Base-by-base conservation (phyloP, 176 grass and related monocot species). In the Cocos nucifera region DNA sequence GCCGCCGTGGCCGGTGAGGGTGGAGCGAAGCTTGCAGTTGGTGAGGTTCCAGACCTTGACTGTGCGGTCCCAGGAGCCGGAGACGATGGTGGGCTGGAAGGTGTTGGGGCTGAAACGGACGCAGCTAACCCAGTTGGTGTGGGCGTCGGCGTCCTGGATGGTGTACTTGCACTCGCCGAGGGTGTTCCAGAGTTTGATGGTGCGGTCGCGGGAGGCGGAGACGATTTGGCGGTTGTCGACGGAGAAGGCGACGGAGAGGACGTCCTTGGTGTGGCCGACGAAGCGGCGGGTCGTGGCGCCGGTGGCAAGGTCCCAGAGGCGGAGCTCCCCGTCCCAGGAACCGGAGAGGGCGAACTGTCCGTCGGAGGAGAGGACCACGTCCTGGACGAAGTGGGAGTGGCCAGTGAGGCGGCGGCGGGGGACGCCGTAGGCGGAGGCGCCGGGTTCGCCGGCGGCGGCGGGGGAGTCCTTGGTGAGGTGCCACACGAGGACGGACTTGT, bases 101-200 rank as follows among this genome's bases (percentile, higher is more conserved):
- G n/a, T n/a, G n/a, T n/a, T n/a, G n/a, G n/a, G n/a, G n/a, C n/a
- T n/a, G n/a, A n/a, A n/a, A n/a, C n/a, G n/a, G n/a, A n/a, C n/a
- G n/a, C n/a, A n/a, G n/a, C n/a, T n/a, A n/a, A n/a, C n/a, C n/a
- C n/a, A n/a, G n/a, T n/a, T n/a, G n/a, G n/a, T n/a, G n/a, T n/a
- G n/a, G n/a, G n/a, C n/a, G n/a, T n/a, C n/a, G n/a, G n/a, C n/a
- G n/a, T n/a, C n/a, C n/a, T n/a, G n/a, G n/a, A n/a, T n/a, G n/a
- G n/a, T n/a, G n/a, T n/a, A n/a, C n/a, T n/a, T n/a, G n/a, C n/a
- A 96, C 72, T 96, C 91, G 18, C 86, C 86, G 23, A 96, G 86
- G 2, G 91, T 96, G 78, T 90, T 96, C 91, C 91, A 96, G 2
- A 96, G 78, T 78, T 96, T 96, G 61, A 96, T 96, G 52, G 80